Base-by-base conservation (phyloP, 1,139 yeast genomes). In the Nakaseomyces sp. region DNA sequence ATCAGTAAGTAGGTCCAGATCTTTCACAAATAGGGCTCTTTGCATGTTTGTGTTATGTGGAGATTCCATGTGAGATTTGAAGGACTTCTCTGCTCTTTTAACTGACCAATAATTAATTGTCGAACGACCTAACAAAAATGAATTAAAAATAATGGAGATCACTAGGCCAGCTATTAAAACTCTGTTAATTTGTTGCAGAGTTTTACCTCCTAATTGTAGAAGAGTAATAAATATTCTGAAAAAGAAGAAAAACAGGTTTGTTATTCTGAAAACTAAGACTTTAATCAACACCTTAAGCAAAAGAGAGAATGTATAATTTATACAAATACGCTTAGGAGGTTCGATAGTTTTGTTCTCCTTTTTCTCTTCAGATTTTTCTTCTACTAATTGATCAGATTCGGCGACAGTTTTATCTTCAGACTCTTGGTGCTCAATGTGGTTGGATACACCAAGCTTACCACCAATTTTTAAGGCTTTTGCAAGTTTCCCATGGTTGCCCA, bases 41-140 rank as follows among this genome's bases (percentile, higher is more conserved):
- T 76, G 76, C 65, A 85, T 73, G 50, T 67, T 61, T 20, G 33
- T 16, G 9, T 29, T 26, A 39, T 67, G 54, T 0, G 81, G 69
- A 44, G 69, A 66, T 37, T 69, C 60, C 15, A 71, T 55, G 45
- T 73, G 60, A 5, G 69, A 56, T 39, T 68, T 58, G 35, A 81
- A 72, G 30, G 72, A 60, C 17, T 66, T 58, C 31, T 73, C 72
- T 0, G 88, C 79, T 25, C 72, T 67, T 26, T 70, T 68, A 12
- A 74, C 81, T 1, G 76, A 67, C 94, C 95, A 85, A 55, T 76
- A 87, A 0, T 82, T 68, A 3, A 67, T 57, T 0, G 80, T 62
- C 0, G 86, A 70, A 48, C 70, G 72, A 0, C 81, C 78, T 2
- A 69, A 47, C 37, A 86, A 60, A 41, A 72, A 68, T 1, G 78